Conservation (phyloP, 306 rosid genomes). For the Cicer arietinum region DNA sequence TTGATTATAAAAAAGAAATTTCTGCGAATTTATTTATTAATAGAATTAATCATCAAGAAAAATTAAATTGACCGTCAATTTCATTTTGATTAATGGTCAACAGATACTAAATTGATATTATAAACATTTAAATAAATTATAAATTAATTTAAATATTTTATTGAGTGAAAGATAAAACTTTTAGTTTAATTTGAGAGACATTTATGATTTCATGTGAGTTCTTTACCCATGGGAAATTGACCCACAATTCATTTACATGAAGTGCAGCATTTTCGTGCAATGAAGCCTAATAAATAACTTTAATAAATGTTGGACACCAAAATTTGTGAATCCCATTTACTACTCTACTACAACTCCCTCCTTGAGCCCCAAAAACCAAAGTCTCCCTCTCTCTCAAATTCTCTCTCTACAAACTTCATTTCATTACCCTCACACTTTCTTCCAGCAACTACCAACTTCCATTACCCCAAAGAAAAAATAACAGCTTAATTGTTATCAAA, state of each 20-base stretch:
- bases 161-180: too few relatives aligned
- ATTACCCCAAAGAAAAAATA: not conserved
- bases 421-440: not conserved
- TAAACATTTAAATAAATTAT: too few relatives aligned
- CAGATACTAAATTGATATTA: too few relatives aligned
- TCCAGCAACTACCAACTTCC: not conserved
- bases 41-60: too few relatives aligned
- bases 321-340: conserved; percentile 20
- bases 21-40: too few relatives aligned
- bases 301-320: conserved; percentile 16
- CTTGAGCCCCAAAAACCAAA: not conserved
- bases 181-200: too few relatives aligned
- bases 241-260: not conserved
- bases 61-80: too few relatives aligned
- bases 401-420: not conserved
- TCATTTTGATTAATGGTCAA: too few relatives aligned
- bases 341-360: not conserved
- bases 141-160: too few relatives aligned
- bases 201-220: not conserved
- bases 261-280: not conserved
- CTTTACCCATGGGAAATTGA: not conserved
- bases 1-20: too few relatives aligned
- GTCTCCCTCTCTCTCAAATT: not conserved
- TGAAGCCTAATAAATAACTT: not conserved
- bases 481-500: not conserved